Conservation (phyloP, 2,329 filamentous ascomycete species). For the Cercospora citrullina region DNA sequence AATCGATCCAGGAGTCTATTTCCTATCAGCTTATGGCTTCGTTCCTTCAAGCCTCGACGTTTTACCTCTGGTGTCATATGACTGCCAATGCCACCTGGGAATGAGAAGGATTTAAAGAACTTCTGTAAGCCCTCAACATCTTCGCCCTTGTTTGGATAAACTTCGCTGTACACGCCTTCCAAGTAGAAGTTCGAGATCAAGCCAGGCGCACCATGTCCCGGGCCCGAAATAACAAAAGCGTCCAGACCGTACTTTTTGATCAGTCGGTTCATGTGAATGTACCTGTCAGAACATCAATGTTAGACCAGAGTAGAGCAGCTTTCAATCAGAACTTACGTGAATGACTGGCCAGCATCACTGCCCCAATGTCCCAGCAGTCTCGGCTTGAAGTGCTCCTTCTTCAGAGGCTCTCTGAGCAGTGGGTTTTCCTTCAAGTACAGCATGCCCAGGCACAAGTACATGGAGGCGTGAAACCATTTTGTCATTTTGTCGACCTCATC, state of each 20-base stretch:
- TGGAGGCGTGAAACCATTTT: constrained; percentile 71
- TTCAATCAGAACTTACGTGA: constrained; percentile 50
- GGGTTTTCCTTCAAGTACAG: constrained; percentile 75
- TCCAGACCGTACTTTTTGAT: constrained; percentile 76
- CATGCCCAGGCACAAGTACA: constrained; percentile 78
- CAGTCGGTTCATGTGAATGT: constrained; percentile 77
- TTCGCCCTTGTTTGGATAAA: constrained; percentile 72
- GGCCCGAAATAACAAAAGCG: constrained; percentile 71
- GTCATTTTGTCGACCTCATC: constrained; percentile 69
- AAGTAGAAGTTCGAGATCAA: constrained; percentile 75
- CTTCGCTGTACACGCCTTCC: constrained; percentile 74
- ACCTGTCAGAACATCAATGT: constrained; percentile 40
- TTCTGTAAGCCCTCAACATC: constrained; percentile 67
- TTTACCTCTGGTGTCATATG: constrained; percentile 61
- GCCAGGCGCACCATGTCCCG: constrained; percentile 75
- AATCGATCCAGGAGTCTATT: constrained; percentile 68
- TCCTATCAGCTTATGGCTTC: not conserved
- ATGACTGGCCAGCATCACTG: constrained; percentile 76
- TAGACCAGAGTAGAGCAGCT: not conserved
- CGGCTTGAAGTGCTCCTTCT: constrained; percentile 69
- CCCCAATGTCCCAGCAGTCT: constrained; percentile 77
- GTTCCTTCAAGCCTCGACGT: not conserved
- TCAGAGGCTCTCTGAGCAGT: constrained; percentile 67
- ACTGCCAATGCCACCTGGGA: constrained; percentile 75
- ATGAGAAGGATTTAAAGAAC: constrained; percentile 83